Evolutionary conservation across 768 basidiomycete species (phyloP).

Genomic region (Serpula lacrymans): DNA sequence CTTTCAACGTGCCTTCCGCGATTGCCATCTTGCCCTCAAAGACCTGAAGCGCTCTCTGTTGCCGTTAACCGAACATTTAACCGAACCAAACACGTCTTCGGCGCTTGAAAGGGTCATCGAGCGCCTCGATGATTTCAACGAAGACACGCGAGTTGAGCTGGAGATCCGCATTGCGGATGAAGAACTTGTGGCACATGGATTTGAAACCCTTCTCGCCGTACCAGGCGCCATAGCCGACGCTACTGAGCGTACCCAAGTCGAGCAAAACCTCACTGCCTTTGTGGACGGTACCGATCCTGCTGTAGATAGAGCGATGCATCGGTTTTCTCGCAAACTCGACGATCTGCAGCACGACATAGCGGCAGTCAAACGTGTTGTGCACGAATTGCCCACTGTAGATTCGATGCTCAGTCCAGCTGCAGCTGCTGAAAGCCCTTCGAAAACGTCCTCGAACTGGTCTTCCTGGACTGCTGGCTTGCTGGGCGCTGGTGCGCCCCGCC

Average conservation of each 20-base stretch:
- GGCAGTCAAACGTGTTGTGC: slow-evolving; percentile 54
- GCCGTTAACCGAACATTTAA: slow-evolving; percentile 20
- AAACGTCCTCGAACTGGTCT: slow-evolving; percentile 25
- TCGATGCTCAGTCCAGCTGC: slow-evolving; percentile 3
- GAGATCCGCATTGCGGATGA: slow-evolving; percentile 79
- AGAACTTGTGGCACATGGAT: slow-evolving; percentile 59
- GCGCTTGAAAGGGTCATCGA: slow-evolving; percentile 21
- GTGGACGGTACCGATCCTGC: slow-evolving; percentile 48
- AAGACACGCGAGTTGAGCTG: slow-evolving; percentile 79
- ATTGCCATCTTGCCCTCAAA: slow-evolving; percentile 66
- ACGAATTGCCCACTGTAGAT: slow-evolving; percentile 36
- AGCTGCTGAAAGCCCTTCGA: slow-evolving; percentile 7
- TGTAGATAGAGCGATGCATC: slow-evolving; percentile 43
- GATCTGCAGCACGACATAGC: slow-evolving; percentile 79
- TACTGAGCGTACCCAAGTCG: slow-evolving; percentile 35
- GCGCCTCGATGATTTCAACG: slow-evolving; percentile 68
- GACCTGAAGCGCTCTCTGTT: slow-evolving; percentile 40
- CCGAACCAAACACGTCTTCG: slow-evolving; percentile 13
- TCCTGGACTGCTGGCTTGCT: slow-evolving; percentile 62
- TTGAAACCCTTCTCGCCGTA: slow-evolving; percentile 61
- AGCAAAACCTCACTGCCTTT: slow-evolving; percentile 52
- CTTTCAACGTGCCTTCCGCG: slow-evolving; percentile 60
- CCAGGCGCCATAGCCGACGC: slow-evolving; percentile 39
- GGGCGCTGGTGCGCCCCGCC: slow-evolving; percentile 33
- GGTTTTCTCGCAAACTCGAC: slow-evolving; percentile 58